Evolutionary conservation across 2,329 filamentous ascomycete species (phyloP).

Genomic region (Trichophyton mentagrophytes): DNA sequence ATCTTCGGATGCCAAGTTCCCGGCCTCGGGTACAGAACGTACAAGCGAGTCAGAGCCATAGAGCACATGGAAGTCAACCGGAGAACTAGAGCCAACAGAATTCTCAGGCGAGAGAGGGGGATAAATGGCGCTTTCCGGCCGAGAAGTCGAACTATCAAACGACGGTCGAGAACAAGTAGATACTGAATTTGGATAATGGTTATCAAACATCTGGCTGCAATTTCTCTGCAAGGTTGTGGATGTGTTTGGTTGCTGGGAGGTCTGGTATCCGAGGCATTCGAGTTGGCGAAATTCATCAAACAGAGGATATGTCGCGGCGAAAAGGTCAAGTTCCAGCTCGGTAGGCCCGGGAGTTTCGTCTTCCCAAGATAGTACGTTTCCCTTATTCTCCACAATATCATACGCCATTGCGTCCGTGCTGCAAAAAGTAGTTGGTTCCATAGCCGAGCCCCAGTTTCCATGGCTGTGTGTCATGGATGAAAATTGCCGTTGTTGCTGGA

Average conservation of each 20-base stretch:
- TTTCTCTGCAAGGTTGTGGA: background rate
- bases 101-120: constrained; percentile 9
- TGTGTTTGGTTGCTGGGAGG: background rate
- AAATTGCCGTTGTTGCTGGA: background rate
- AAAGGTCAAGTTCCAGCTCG: background rate
- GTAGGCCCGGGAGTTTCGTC: background rate
- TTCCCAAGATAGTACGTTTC: background rate
- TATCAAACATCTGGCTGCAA: background rate
- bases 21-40: constrained; percentile 9
- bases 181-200: background rate
- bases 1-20: constrained; percentile 5
- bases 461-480: background rate
- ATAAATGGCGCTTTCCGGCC: constrained; percentile 9
- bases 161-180: background rate
- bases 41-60: background rate
- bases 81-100: constrained; percentile 11
- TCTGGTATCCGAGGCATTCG: background rate
- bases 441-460: background rate
- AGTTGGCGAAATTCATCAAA: background rate
- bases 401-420: background rate
- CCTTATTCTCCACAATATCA: background rate
- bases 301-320: background rate
- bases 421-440: background rate
- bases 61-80: constrained; percentile 3
- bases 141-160: background rate